These are phyloP conservation scores for Citrullus colocynthis DNA, from an alignment of 306 rosid species.

Conservation along the genomic window DNA sequence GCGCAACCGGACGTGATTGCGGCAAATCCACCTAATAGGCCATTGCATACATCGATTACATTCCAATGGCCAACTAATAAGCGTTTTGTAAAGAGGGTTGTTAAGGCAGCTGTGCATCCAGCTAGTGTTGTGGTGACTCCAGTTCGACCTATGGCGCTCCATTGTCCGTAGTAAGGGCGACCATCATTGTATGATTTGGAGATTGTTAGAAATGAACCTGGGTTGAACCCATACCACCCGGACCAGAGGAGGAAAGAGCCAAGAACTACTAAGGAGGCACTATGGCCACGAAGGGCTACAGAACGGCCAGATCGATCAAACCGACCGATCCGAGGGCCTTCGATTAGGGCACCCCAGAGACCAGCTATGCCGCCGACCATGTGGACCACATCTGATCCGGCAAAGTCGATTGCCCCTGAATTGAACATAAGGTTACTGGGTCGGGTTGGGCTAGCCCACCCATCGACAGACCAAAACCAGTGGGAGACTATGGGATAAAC, in stretches of 20 bases:
- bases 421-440: slow-evolving; percentile 18
- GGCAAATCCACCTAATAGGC: slow-evolving; percentile 58
- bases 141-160: slow-evolving; percentile 71
- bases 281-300: slow-evolving; percentile 53
- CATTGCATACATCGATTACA: slow-evolving; percentile 63
- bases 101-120: slow-evolving; percentile 52
- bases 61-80: slow-evolving; percentile 65
- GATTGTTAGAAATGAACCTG: slow-evolving; percentile 54
- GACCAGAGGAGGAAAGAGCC: slow-evolving; percentile 45
- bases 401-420: slow-evolving; percentile 52
- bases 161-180: slow-evolving; percentile 41
- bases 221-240: slow-evolving; percentile 31
- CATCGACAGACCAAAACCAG: neutral
- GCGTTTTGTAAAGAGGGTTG: slow-evolving; percentile 52
- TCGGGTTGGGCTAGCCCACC: slow-evolving; percentile 55
- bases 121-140: slow-evolving; percentile 72
- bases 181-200: slow-evolving; percentile 18
- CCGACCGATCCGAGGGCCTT: slow-evolving; percentile 70
- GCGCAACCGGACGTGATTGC: slow-evolving; percentile 65
- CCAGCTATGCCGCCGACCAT: no score
- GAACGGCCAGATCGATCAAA: slow-evolving; percentile 44
- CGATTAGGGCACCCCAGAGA: slow-evolving; percentile 49
- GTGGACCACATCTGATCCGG: slow-evolving; percentile 33
- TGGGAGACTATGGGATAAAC: slow-evolving; percentile 46
- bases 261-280: slow-evolving; percentile 48